Conservation (phyloP, 257 asterid genomes). For the Solanum clarkiae region DNA sequence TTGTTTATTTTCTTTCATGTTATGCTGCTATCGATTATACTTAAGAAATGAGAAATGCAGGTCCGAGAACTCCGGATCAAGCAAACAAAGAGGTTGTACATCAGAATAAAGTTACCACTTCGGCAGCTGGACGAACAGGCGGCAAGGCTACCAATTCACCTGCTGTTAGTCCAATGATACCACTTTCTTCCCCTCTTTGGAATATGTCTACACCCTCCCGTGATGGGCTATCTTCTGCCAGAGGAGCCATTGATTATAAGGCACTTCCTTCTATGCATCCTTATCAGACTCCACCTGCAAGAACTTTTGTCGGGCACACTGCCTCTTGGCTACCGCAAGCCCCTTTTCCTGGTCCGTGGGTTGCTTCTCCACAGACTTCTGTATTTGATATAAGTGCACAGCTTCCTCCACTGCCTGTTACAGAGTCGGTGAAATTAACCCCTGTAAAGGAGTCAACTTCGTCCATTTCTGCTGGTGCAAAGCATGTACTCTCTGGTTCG, state of each 20-base stretch:
- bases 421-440: slow-evolving; percentile 44
- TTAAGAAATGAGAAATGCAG: slow-evolving; percentile 31
- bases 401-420: slow-evolving; percentile 33
- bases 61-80: slow-evolving; percentile 48
- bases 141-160: slow-evolving; percentile 47
- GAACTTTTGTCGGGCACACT: slow-evolving; percentile 38
- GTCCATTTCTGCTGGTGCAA: slow-evolving; percentile 26
- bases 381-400: slow-evolving; percentile 43
- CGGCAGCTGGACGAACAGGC: slow-evolving; percentile 37
- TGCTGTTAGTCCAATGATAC: slow-evolving; percentile 44
- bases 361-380: slow-evolving; percentile 62
- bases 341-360: slow-evolving; percentile 63
- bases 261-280: slow-evolving; percentile 66
- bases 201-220: slow-evolving; percentile 60
- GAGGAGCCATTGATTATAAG: slow-evolving; percentile 61
- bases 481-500: slow-evolving; percentile 21
- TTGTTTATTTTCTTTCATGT: neutral
- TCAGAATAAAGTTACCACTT: slow-evolving; percentile 40
- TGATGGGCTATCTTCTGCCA: slow-evolving; percentile 40
- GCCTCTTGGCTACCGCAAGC: slow-evolving; percentile 53
- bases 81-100: slow-evolving; percentile 27
- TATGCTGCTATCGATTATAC: slow-evolving; percentile 5
- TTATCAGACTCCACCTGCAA: slow-evolving; percentile 54
- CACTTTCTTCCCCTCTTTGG: slow-evolving; percentile 91
- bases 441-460: slow-evolving; percentile 40